Conservation (phyloP, 441 rosid species). For the Theobroma grandiflorum region DNA sequence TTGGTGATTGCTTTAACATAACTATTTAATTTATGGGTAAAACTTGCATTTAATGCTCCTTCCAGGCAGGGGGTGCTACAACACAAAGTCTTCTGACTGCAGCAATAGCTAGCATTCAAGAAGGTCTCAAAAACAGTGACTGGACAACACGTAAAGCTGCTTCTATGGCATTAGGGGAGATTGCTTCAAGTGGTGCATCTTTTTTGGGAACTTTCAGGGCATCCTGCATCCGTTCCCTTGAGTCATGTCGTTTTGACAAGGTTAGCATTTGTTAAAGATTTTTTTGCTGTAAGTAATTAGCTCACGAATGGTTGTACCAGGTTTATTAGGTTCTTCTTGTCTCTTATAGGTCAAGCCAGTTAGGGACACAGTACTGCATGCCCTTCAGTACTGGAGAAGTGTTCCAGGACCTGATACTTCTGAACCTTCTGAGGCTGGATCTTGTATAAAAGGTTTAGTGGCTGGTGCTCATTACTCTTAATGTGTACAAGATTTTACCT, state of each 20-base stretch:
- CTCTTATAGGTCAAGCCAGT: slow-evolving; percentile 88
- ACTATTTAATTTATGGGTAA: slow-evolving; percentile 3
- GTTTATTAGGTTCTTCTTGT: slow-evolving; percentile 23
- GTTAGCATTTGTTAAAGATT: slow-evolving; percentile 39
- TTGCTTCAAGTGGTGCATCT: slow-evolving; percentile 76
- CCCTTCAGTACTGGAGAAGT: slow-evolving; percentile 81
- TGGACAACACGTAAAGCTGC: slow-evolving; percentile 98
- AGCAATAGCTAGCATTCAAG: slow-evolving; percentile 76
- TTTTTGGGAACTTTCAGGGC: slow-evolving; percentile 72
- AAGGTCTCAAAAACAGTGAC: slow-evolving; percentile 74
- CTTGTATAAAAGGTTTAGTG: slow-evolving; percentile 73
- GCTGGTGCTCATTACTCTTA: slow-evolving; percentile 21
- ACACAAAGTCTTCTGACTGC: slow-evolving; percentile 62
- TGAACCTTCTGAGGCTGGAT: slow-evolving; percentile 83
- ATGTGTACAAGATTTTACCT: not conserved
- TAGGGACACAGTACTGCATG: slow-evolving; percentile 76
- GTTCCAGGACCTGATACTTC: slow-evolving; percentile 68
- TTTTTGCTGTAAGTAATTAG: slow-evolving; percentile 7
- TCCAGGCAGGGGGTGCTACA: slow-evolving; percentile 93
- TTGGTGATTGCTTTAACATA: slow-evolving; percentile 19
- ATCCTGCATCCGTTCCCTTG: slow-evolving; percentile 78
- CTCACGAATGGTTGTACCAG: slow-evolving; percentile 22
- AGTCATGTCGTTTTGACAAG: slow-evolving; percentile 96
- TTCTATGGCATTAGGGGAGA: slow-evolving; percentile 72
- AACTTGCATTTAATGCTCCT: slow-evolving; percentile 25